Evolutionary conservation across 164 flowering plant species (phyloP), one percentile per base, ranked within the genome.

Genomic region (Echeveria elegans): DNA sequence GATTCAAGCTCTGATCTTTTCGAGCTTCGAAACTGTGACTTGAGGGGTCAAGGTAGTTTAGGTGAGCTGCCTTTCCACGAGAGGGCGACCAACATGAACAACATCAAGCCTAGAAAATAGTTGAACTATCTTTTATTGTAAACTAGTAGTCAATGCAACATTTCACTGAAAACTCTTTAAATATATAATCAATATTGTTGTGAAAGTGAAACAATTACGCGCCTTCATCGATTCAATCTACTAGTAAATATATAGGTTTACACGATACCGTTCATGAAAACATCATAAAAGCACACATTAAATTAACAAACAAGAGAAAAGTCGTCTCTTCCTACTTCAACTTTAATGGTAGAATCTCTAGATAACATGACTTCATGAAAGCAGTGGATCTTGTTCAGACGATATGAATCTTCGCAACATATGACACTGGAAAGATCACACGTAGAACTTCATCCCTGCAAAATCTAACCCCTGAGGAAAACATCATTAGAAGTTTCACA

Each of bases 1-100:
- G 97, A 93, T 77, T 87, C 98, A 70, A 90, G 98, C 69, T 93
- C 98, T 64, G 98, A 93, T 83, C 77, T 93, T 70, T 93, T 93
- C 71, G 98, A 93, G 75, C 71, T 93, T 72, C 87, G 81, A 48
- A 88, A 85, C 69, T 81, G 81, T 78, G 93, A 87, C 26, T 72
- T 88, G 78, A 87, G n/a, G 70, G 75, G 64, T 32, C 83, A 75
- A 71, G 89, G 83, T 3, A 81, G 69, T 59, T 82, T 86, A 23
- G 86, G 75, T 73, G 91, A 82, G 2, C 58, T 92, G 73, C 95
- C 98, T 61, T 95, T 92, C 52, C 87, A 87, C 74, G 90, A n/a
- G n/a, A n/a, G 85, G 71, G 85, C 90, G 9, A 90, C 95, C 29
- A 6, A 77, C 58, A 75, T 92, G 77, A 88, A 84, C 34, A 78